Base-by-base conservation (phyloP, 176 grass and related monocot genomes). In the Alopecurus myosuroides region DNA sequence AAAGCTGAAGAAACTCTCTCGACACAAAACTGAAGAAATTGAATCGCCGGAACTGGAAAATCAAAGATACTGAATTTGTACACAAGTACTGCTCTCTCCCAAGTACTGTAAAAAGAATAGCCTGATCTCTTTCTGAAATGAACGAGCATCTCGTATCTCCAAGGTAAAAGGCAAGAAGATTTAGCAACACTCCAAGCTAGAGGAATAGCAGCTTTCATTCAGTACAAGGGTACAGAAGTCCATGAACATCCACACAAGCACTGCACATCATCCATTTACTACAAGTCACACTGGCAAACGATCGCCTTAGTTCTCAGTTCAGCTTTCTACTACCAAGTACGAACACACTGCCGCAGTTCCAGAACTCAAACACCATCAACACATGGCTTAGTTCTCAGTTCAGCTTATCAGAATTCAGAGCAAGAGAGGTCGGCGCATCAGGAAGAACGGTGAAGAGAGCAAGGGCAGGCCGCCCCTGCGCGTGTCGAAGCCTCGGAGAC, bases 391-490 rank as follows among this genome's bases (percentile, higher is more conserved):
- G 26, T 20, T 7, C 42, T 15, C 29, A 23, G 34, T 7, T 0
- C 15, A 74, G 0, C 40, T 20, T 42, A 15, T 41, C 25, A 6
- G 0, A 49, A 6, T 4, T 4, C 45, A 15, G 41, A 11, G 14
- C 71, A 35, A 22, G 34, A 5, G 19, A 56, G 52, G 29, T 34
- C 30, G 69, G 78, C 33, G 86, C 80, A 92, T 69, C 31, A 86
- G 80, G 85, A 92, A 88, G 68, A 86, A 88, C 1, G 90, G 86
- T 2, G 93, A 78, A 13, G 79, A 6, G 63, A 92, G 55, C 48
- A 79, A 28, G 14, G 79, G 76, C 0, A 44, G 50, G 40, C 77
- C 68, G 45, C 68, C 77, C 19, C 41, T 26, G 11, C 13, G 61
- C 69, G 86, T 52, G 64, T 81, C 81, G 6, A 78, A 56, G 33